Base-by-base conservation (phyloP, 2,329 filamentous ascomycete genomes). In the Hymenoscyphus infarciens region DNA sequence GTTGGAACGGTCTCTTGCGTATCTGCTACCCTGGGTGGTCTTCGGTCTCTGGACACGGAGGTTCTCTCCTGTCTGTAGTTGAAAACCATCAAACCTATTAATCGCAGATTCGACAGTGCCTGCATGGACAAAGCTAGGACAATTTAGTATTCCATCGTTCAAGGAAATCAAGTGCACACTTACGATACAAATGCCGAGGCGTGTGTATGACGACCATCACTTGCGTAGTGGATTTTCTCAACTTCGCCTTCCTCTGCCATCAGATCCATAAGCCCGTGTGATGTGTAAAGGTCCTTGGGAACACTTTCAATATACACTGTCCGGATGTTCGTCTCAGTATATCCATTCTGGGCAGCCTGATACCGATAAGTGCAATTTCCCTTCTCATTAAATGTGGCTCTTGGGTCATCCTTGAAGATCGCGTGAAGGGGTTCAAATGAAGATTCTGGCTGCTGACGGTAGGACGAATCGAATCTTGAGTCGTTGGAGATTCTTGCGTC, bases 241-340 rank as follows among this genome's bases (percentile, higher is more conserved):
- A 73, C 66, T 19, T 53, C 57, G 10, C 71, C 71, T 60, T 61
- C 63, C 38, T 63, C 27, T 4, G 65, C 64, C 63, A 72, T 65
- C 15, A 71, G 33, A 0, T 60, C 25, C 29, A 67, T 64, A 7
- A 73, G 55, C n/a, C 57, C 35, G 53, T 68, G 59, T 57, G 65
- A 61, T 52, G 49, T 13, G 54, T 70, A 70, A 39, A 61, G 57
- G 11, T 57, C 33, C 22, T 49, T 25, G 27, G 63, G 33, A 7
- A 63, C 53, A 16, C 64, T 59, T 2, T 35, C 53, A 59, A 71
- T 52, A 35, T 61, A 68, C 1, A 67, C 56, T 25, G 69, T 69
- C 7, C 66, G 65, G 11, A 6, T 42, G 38, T 45, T 52, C 7
- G 35, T 53, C 3, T 53, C 29, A 22, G 22, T 22, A 19, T 16